Evolutionary conservation across 2,329 filamentous ascomycete genomes (phyloP), one percentile per base, ranked within the genome.

Genomic region (Fusarium fujikuroi): DNA sequence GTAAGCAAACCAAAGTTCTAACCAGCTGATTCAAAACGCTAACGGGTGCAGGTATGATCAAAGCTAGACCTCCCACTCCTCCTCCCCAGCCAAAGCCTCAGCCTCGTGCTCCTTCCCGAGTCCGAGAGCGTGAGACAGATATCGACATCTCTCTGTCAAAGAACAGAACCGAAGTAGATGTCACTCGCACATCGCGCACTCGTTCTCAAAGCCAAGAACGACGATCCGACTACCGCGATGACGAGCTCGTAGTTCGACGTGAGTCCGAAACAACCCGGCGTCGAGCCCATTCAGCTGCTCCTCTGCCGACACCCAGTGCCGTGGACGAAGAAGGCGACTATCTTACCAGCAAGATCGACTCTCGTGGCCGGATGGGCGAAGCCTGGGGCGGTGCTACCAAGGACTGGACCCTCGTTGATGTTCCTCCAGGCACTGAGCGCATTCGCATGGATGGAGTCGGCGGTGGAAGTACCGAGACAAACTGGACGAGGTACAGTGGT

Each of bases 361-460:
- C 85, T 19, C 89, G 92, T 36, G 91, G 89, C 25, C 89, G 89
- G 70, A 88, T 91, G 77, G 92, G 92, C 59, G 93, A 95, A 81
- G 93, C 92, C 28, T 91, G 88, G 80, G 89, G 92, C 76, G 93
- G 93, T 59, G 91, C 90, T 23, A 94, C 92, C 40, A 91, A 89
- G 72, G 92, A 91, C 77, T 97, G 94, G 93, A 88, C 90, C 60
- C 92, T 97, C 70, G 88, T 97, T 42, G 94, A 97, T 81, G 92
- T 97, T 43, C 94, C 93, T 3, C 93, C 94, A 1, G 94, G 94
- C 66, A 95, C 93, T 0, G 92, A 93, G 83, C 89, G 92, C 44
- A 92, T 96, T n/a, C 88, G 89, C 60, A 92, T 96, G 92, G 93
- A 96, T 75, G 93, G 93, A 60, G 87, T 90, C 30, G 93, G 93